Conservation (phyloP, 495 filamentous ascomycete genomes). For the Neurospora intermedia region DNA sequence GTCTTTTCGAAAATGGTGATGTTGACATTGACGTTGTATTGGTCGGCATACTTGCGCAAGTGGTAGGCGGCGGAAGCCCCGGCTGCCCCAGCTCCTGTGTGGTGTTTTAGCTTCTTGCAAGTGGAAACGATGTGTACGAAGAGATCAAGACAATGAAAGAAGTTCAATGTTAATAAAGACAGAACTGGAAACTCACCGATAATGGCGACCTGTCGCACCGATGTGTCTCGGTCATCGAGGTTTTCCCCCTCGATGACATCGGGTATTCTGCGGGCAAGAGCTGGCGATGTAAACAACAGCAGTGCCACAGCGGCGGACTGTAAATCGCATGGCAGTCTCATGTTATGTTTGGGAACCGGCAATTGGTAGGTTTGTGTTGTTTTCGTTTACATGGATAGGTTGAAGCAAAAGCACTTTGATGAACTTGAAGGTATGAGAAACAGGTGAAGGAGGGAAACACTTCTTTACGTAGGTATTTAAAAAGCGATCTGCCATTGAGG, state of each 20-base stretch:
- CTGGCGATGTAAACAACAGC: not conserved
- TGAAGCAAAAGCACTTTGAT: not conserved
- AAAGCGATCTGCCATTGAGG: not conserved
- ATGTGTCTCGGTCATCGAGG: not conserved
- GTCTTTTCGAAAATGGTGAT: conserved; percentile 85
- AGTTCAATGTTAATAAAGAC: not conserved
- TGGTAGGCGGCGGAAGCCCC: conserved; percentile 83
- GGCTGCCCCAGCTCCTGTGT: conserved; percentile 75
- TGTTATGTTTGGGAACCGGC: not conserved
- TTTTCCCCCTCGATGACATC: not conserved
- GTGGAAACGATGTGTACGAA: conserved; percentile 5
- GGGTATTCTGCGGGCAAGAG: not conserved
- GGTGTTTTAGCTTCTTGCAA: conserved; percentile 9
- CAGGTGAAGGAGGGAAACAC: not conserved
- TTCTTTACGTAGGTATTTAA: not conserved
- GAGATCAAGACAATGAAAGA: not conserved
- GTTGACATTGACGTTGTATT: conserved; percentile 44
- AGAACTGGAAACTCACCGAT: conserved; percentile 26
- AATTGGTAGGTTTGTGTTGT: not conserved
- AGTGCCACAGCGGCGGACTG: not conserved
- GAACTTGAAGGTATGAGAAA: not conserved
- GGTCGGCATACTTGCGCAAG: conserved; percentile 55
- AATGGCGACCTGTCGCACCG: conserved; percentile 31
- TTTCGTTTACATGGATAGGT: not conserved
- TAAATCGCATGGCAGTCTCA: not conserved